Evolutionary conservation across 2,329 filamentous ascomycete species (phyloP).

Genomic region (Penicillium sp.): DNA sequence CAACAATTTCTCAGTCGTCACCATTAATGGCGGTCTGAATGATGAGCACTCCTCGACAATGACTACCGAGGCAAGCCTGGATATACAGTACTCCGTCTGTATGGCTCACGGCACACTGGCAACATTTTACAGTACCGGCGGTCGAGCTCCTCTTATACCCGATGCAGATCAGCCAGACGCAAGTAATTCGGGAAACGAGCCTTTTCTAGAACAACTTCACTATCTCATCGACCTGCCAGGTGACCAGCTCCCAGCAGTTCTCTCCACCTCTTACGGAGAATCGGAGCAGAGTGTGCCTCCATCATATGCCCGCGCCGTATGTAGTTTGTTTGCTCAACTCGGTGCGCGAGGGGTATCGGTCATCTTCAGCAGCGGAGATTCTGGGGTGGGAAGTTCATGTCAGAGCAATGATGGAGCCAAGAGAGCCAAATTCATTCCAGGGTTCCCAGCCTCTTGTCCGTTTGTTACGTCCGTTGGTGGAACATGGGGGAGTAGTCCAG

Average conservation of each 20-base stretch:
- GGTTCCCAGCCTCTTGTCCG: conserved; percentile 56
- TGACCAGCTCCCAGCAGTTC: conserved; percentile 55
- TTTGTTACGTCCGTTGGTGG: conserved; percentile 61
- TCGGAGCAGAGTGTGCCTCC: conserved; percentile 59
- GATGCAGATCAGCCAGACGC: conserved; percentile 42
- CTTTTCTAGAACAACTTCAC: conserved; percentile 60
- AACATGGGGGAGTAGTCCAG: conserved; percentile 51
- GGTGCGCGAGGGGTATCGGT: conserved; percentile 62
- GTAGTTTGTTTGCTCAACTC: conserved; percentile 59
- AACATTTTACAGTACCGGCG: conserved; percentile 57
- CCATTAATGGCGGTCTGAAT: conserved; percentile 54
- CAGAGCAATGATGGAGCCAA: conserved; percentile 53
- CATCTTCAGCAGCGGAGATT: conserved; percentile 61
- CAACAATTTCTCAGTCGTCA: conserved; percentile 53
- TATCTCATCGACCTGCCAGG: conserved; percentile 55
- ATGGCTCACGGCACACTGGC: conserved; percentile 53
- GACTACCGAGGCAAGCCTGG: conserved; percentile 58
- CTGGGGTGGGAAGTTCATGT: conserved; percentile 54
- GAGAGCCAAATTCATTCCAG: conserved; percentile 49
- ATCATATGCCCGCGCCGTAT: conserved; percentile 57
- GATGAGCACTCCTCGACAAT: conserved; percentile 42
- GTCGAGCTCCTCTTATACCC: conserved; percentile 49
- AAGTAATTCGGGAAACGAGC: conserved; percentile 55
- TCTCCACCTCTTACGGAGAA: conserved; percentile 67
- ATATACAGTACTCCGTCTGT: conserved; percentile 57